Conservation (phyloP, 1,139 yeast species). For the Hansenula sp. region DNA sequence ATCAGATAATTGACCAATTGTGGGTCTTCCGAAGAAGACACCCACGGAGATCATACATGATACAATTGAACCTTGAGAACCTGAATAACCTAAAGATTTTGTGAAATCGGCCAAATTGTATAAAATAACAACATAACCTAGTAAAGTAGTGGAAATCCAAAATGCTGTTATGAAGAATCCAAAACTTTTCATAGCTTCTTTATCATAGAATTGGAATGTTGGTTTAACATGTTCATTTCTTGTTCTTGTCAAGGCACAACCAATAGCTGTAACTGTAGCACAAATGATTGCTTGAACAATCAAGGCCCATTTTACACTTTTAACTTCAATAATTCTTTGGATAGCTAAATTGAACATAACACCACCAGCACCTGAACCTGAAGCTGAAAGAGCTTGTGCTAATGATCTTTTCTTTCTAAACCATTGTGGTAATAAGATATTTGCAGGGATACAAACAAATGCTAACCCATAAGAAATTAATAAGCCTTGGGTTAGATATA, state of each 20-base stretch:
- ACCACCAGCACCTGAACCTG: slow-evolving; percentile 56
- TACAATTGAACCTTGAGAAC: slow-evolving; percentile 52
- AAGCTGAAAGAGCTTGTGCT: slow-evolving; percentile 46
- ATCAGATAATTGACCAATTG: slow-evolving; percentile 53
- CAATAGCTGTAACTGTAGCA: slow-evolving; percentile 29
- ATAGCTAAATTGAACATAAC: slow-evolving; percentile 34
- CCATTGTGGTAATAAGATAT: slow-evolving; percentile 51
- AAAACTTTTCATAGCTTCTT: slow-evolving; percentile 27
- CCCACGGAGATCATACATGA: slow-evolving; percentile 61
- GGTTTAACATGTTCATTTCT: slow-evolving; percentile 15
- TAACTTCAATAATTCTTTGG: slow-evolving; percentile 29
- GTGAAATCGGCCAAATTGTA: slow-evolving; percentile 61
- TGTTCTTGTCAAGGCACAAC: slow-evolving; percentile 39
- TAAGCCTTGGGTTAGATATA: slow-evolving; percentile 62
- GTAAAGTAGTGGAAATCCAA: slow-evolving; percentile 48
- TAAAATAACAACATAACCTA: slow-evolving; percentile 56
- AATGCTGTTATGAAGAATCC: slow-evolving; percentile 40
- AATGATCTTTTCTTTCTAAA: slow-evolving; percentile 46
- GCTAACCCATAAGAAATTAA: slow-evolving; percentile 57
- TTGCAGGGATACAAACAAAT: slow-evolving; percentile 50
- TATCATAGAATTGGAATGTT: slow-evolving; percentile 21
- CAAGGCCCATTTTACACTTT: slow-evolving; percentile 65
- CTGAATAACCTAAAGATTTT: slow-evolving; percentile 51
- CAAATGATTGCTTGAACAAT: slow-evolving; percentile 49
- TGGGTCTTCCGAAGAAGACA: slow-evolving; percentile 60